Conservation (phyloP, 257 asterid genomes). For the Nicotiana paniculata region DNA sequence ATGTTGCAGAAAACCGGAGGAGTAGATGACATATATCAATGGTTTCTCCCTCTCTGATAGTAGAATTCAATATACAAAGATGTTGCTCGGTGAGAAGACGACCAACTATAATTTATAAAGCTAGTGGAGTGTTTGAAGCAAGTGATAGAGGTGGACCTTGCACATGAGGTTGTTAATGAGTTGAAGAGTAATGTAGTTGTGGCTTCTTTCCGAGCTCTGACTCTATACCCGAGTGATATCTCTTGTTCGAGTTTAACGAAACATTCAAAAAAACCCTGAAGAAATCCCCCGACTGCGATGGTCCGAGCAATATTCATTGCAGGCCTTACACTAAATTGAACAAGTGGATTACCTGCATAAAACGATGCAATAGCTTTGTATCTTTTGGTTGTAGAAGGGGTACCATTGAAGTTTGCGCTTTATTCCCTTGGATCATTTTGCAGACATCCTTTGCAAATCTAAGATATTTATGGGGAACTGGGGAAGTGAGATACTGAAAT, state of each 20-base stretch:
- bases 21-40: constrained; percentile 22
- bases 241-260: background rate
- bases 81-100: background rate
- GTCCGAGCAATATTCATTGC: background rate
- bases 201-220: background rate
- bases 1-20: constrained; percentile 29
- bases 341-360: background rate
- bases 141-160: background rate
- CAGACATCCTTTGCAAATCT: background rate
- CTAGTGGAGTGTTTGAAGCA: background rate
- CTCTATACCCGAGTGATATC: background rate
- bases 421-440: background rate
- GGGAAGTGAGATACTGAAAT: background rate
- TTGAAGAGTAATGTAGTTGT: background rate
- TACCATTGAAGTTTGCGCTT: background rate
- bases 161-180: background rate
- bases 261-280: background rate
- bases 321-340: background rate
- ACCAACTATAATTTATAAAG: background rate
- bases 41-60: background rate
- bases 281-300: background rate
- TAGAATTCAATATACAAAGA: background rate
- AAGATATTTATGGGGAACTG: background rate
- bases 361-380: background rate
- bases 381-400: background rate